These are phyloP conservation scores for Chrysochromulina parva DNA, from an alignment of 78 protist genomes.

Conservation along the genomic window DNA sequence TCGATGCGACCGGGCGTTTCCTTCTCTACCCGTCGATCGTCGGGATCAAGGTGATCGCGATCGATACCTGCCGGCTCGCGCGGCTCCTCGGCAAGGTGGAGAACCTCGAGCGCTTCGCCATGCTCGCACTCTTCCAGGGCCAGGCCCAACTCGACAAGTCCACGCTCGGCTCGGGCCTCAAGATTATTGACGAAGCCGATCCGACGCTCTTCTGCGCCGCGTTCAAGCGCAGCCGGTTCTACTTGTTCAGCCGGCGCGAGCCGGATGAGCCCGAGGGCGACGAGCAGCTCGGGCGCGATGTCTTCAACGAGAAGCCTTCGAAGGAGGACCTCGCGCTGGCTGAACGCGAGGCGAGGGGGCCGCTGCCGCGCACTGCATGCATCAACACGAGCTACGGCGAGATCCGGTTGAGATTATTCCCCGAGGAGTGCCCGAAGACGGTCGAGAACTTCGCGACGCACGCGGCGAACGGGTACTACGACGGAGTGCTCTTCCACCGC, in stretches of 20 bases:
- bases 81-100: slow-evolving; percentile 86
- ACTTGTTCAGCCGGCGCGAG: slow-evolving; percentile 79
- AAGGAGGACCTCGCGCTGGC: slow-evolving; percentile 67
- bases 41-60: slow-evolving; percentile 86
- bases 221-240: slow-evolving; percentile 79
- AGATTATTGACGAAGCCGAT: slow-evolving; percentile 49
- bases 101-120: slow-evolving; percentile 78
- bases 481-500: slow-evolving; percentile 60
- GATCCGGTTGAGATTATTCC: slow-evolving; percentile 72
- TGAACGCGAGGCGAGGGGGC: not conserved
- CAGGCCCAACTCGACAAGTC: too few species aligned
- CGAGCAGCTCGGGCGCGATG: slow-evolving; percentile 77
- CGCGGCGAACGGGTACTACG: slow-evolving; percentile 79
- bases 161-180: too few species aligned
- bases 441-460: slow-evolving; percentile 94
- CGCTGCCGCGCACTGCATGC: not conserved
- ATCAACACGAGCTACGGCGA: slow-evolving; percentile 18
- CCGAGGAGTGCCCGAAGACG: slow-evolving; percentile 91
- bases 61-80: slow-evolving; percentile 63
- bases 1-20: slow-evolving; percentile 84
- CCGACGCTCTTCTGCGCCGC: slow-evolving; percentile 85
- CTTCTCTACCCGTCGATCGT: slow-evolving; percentile 81
- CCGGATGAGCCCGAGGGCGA: slow-evolving; percentile 72
- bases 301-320: slow-evolving; percentile 92
- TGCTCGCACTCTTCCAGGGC: slow-evolving; percentile 75